Conservation (phyloP, 257 asterid species). For the Fraxinus americana region DNA sequence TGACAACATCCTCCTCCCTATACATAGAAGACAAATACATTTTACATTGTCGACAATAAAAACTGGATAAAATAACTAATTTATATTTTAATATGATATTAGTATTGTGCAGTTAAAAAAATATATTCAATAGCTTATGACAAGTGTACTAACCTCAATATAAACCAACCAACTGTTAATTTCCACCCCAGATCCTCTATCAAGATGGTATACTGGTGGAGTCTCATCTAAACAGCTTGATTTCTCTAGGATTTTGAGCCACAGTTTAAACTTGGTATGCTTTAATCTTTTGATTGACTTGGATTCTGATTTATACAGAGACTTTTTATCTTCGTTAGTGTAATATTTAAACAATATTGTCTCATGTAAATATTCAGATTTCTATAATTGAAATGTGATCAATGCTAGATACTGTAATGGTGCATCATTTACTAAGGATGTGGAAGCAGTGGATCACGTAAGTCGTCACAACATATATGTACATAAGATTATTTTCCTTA, state of each 20-base stretch:
- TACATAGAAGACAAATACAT: background rate
- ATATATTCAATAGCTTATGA: background rate
- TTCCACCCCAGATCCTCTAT: slow-evolving; percentile 60
- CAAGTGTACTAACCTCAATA: slow-evolving; percentile 48
- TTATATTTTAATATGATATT: too few species aligned
- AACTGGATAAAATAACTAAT: too few species aligned
- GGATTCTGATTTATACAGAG: background rate
- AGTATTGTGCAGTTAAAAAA: background rate
- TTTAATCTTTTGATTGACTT: background rate
- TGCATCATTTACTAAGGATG: slow-evolving; percentile 56
- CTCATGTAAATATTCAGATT: slow-evolving; percentile 36
- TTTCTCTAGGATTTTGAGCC: slow-evolving; percentile 71
- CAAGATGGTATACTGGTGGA: slow-evolving; percentile 73
- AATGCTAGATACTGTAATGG: slow-evolving; percentile 59
- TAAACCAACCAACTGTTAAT: slow-evolving; percentile 66
- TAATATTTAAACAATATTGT: background rate
- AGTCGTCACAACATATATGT: background rate
- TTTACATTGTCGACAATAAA: too few species aligned
- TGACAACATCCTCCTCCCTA: slow-evolving; percentile 99
- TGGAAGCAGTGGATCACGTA: slow-evolving; percentile 57
- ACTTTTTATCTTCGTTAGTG: background rate
- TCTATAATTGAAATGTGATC: slow-evolving; percentile 56
- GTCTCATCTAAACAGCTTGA: slow-evolving; percentile 66
- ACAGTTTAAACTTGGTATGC: slow-evolving; percentile 70
- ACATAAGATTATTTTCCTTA: background rate